These are phyloP conservation scores for Fusarium longipes DNA, from an alignment of 2,329 filamentous ascomycete species.

Conservation along the genomic window DNA sequence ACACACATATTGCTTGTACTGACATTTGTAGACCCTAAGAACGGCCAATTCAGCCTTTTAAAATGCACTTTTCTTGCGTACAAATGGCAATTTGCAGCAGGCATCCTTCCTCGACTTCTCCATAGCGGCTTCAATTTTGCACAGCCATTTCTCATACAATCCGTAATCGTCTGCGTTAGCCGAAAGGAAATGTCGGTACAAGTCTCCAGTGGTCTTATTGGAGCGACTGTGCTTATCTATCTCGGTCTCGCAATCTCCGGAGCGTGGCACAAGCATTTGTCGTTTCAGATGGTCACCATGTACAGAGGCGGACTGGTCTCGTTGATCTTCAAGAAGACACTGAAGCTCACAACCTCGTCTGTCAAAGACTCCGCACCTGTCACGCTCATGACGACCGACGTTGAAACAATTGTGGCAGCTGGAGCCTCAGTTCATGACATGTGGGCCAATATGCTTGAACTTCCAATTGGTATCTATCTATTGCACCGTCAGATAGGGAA, in stretches of 20 bases:
- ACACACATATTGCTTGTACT: accelerated
- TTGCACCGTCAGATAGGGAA: constrained; percentile 51
- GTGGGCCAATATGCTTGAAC: constrained; percentile 55
- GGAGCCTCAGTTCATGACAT: constrained; percentile 50
- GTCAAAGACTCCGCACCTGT: constrained; percentile 54
- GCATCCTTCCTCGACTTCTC: constrained; percentile 53
- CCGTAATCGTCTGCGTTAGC: constrained; percentile 49
- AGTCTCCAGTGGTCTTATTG: constrained; percentile 54
- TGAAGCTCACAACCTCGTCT: constrained; percentile 47
- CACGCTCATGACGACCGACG: constrained; percentile 60
- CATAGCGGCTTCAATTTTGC: constrained; percentile 56
- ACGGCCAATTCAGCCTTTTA: constrained; percentile 40
- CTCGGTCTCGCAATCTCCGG: constrained; percentile 54
- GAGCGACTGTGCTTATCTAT: constrained; percentile 55
- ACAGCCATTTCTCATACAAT: constrained; percentile 58
- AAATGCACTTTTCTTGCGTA: constrained; percentile 45
- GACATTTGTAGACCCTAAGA: constrained; percentile 26
- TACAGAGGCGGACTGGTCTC: constrained; percentile 53
- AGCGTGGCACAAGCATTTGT: constrained; percentile 50
- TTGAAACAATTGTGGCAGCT: constrained; percentile 51
- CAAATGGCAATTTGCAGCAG: constrained; percentile 48
- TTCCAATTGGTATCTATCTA: constrained; percentile 53
- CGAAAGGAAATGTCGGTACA: constrained; percentile 44
- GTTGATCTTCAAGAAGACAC: constrained; percentile 62
- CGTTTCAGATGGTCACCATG: constrained; percentile 52